Conservation (phyloP, 768 basidiomycete species). For the Gyrodon lividus region DNA sequence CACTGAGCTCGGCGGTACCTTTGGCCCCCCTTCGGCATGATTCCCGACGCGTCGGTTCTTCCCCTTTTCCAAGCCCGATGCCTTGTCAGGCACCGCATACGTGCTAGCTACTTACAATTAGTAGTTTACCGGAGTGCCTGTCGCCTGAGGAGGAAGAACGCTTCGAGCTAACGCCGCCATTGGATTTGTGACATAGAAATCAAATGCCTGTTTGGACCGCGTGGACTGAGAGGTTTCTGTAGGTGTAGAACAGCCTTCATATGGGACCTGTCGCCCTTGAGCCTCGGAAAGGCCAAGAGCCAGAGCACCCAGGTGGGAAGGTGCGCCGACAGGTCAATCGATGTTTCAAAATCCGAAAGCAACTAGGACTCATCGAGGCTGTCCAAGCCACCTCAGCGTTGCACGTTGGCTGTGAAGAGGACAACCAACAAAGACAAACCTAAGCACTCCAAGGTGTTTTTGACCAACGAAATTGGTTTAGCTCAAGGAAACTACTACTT, state of each 20-base stretch:
- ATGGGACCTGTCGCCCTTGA: background rate
- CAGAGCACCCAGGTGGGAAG: background rate
- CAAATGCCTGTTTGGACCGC: background rate
- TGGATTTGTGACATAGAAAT: background rate
- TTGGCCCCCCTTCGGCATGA: background rate
- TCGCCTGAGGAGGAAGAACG: background rate
- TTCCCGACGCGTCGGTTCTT: too few relatives aligned
- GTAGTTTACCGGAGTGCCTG: too few relatives aligned
- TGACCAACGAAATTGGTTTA: background rate
- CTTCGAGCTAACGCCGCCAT: background rate
- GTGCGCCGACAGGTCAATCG: too few relatives aligned
- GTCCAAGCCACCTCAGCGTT: too few relatives aligned
- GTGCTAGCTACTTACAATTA: background rate
- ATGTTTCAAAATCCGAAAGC: too few relatives aligned
- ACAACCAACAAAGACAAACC: too few relatives aligned
- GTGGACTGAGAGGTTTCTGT: background rate
- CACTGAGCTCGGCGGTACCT: background rate
- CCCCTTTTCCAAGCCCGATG: background rate
- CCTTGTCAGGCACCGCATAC: conserved; percentile 1
- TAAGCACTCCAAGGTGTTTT: too few relatives aligned
- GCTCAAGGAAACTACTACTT: too few relatives aligned
- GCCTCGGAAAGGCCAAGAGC: background rate
- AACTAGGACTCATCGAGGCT: too few relatives aligned
- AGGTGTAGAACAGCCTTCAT: background rate
- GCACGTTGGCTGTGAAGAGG: background rate